Evolutionary conservation across 1,284 basidiomycete species (phyloP).

Genomic region (Naganishia liquefaciens): DNA sequence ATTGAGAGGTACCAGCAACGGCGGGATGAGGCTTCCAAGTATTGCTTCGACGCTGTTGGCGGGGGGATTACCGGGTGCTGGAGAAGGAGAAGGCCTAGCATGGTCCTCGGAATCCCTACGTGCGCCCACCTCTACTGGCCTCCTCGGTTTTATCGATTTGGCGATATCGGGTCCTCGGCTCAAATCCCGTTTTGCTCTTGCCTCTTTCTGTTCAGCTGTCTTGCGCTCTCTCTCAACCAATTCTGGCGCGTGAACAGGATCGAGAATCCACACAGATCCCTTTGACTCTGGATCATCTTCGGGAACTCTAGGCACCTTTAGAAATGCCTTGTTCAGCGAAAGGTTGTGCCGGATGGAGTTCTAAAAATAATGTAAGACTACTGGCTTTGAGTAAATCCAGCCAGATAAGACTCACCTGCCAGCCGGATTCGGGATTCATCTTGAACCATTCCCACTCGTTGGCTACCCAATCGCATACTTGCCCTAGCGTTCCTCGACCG

Average conservation of each 20-base stretch:
- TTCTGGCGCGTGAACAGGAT: constrained; percentile 60
- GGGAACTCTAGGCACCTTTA: constrained; percentile 75
- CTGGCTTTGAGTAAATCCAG: background rate
- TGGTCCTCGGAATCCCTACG: constrained; percentile 15
- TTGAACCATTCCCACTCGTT: constrained; percentile 86
- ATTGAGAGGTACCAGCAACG: constrained; percentile 27
- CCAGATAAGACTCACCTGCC: constrained; percentile 67
- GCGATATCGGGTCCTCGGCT: constrained; percentile 37
- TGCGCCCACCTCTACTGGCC: background rate
- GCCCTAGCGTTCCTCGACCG: constrained; percentile 83
- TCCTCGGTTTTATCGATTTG: constrained; percentile 23
- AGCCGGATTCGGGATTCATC: constrained; percentile 72
- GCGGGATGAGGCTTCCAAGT: constrained; percentile 15
- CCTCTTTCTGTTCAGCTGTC: constrained; percentile 50
- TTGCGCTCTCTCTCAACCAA: constrained; percentile 54
- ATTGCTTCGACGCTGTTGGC: constrained; percentile 6
- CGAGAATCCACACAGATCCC: constrained; percentile 84
- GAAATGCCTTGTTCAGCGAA: constrained; percentile 81
- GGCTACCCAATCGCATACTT: constrained; percentile 89
- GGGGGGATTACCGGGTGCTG: background rate
- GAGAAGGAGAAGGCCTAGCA: constrained; percentile 6
- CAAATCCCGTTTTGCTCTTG: constrained; percentile 46
- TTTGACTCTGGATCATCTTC: constrained; percentile 80
- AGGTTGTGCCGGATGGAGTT: constrained; percentile 90
- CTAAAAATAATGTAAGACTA: constrained; percentile 52